Evolutionary conservation across 2,329 filamentous ascomycete genomes (phyloP), one percentile per base, ranked within the genome.

Genomic region (Hymenoscyphus linearis): DNA sequence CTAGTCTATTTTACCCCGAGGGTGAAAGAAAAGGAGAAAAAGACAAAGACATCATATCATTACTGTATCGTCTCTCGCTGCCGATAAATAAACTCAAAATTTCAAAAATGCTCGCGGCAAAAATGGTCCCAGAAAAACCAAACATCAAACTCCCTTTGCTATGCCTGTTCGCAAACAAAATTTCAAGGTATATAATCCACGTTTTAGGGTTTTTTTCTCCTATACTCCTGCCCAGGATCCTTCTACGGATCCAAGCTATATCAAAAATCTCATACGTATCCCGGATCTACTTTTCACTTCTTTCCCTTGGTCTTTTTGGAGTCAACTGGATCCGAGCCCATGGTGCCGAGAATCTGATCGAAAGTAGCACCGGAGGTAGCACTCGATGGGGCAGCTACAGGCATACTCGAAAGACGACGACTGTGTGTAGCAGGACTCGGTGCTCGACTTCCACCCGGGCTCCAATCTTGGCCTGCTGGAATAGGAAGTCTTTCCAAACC

Each of bases 311-410:
- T 72, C 72, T 76, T 78, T 69, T 76, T 78, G 73, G 77, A 76
- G 37, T 68, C 61, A 36, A 73, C 73, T 18, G 35, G n/a, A 9
- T 54, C 34, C 14, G 54, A 22, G 9, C 66, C 67, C n/a, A 68
- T 62, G 34, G 70, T 71, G 9, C 75, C 74, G 26, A 81, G 70
- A 37, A 81, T 81, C 55, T 81, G 79, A 64, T 81, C 79, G 68
- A 81, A 81, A 0, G 79, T 81, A 10, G 59, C 56, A 9, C 57
- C 55, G 5, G 62, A 50, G 53, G 55, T 53, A 10, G 52, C 57
- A 37, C 47, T 37, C 22, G 14, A 7, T 14, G 40, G 40, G 3
- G 22, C 22, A 26, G 5, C n/a, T 12, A n/a, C 40, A 47, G 18
- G 40, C 31, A 52, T 52, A 16, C 50, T 55, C 34, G 52, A 54